phyloP scores from a whole-genome alignment of 75 land plant genomes.

The Pinus tabuliformis region DNA sequence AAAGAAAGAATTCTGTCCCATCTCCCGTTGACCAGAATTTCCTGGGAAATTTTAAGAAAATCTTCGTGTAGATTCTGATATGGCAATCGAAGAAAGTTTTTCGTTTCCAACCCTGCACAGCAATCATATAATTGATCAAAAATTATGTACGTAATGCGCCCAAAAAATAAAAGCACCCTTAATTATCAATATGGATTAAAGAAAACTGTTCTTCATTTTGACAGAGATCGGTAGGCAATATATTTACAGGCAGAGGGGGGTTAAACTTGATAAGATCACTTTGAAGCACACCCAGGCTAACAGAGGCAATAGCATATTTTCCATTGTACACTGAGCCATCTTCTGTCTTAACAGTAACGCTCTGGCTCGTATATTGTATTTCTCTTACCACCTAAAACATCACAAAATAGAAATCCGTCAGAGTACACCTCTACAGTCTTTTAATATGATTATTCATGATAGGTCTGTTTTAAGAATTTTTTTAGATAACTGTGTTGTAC shows the following conservation, averaged over 20 bases:
- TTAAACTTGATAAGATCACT: conserved; percentile 63
- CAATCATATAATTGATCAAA: no score
- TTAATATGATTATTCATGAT: no score
- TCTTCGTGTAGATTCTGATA: conserved; percentile 71
- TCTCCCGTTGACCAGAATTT: conserved; percentile 56
- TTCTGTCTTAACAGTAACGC: no score
- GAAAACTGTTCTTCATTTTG: no score
- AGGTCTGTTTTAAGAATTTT: no score
- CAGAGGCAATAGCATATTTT: conserved; percentile 60
- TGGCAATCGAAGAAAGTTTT: conserved; percentile 45
- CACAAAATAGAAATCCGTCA: no score
- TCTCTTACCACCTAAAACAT: no score
- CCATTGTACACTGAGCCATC: conserved; percentile 29
- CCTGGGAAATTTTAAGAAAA: conserved; percentile 58
- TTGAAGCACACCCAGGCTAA: conserved; percentile 78
- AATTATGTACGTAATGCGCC: no score
- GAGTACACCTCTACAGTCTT: no score
- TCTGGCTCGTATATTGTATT: no score
- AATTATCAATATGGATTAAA: not conserved
- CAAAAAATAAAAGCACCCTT: not conserved
- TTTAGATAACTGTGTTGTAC: no score
- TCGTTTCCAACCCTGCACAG: conserved; percentile 47
- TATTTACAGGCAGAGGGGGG: conserved; percentile 69
- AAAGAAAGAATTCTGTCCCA: conserved; percentile 56
- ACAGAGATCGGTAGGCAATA: no score